phyloP scores from a whole-genome alignment of 2,329 filamentous ascomycete species.

The Blumeria hordei region DNA sequence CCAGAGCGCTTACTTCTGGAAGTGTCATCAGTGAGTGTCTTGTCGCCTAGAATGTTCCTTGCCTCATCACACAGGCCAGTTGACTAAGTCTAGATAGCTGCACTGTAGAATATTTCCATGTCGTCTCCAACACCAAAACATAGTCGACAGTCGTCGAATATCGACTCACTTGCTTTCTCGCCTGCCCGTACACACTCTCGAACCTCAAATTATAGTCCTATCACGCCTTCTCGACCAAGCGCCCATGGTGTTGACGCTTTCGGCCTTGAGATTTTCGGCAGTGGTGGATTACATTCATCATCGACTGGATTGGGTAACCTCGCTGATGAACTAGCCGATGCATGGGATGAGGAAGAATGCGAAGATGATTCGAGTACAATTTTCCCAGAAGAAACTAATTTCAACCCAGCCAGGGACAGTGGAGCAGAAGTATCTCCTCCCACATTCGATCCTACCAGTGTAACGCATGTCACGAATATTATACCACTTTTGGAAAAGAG shows the following conservation, averaged over 20 bases:
- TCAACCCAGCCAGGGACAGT: constrained; percentile 12
- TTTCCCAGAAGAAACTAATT: background rate
- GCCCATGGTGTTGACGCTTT: constrained; percentile 8
- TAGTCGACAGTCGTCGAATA: constrained; percentile 30
- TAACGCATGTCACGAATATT: constrained; percentile 5
- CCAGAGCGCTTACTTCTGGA: too few relatives aligned
- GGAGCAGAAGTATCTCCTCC: constrained; percentile 13
- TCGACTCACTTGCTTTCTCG: constrained; percentile 19
- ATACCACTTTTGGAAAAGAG: constrained; percentile 5
- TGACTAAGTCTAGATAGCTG: too few relatives aligned
- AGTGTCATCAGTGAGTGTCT: constrained; percentile 2
- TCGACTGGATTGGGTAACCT: constrained; percentile 45
- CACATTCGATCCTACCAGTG: constrained; percentile 1
- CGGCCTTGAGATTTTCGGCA: constrained; percentile 13
- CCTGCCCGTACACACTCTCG: constrained; percentile 12
- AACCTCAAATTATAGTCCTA: constrained; percentile 12
- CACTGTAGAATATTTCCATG: constrained; percentile 14
- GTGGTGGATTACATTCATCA: constrained; percentile 16
- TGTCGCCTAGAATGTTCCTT: too few relatives aligned
- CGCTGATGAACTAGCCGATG: constrained; percentile 58
- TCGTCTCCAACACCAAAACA: constrained; percentile 30
- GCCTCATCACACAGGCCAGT: too few relatives aligned
- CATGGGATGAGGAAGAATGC: constrained; percentile 40
- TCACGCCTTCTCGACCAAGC: constrained; percentile 7
- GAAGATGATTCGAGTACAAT: constrained; percentile 16